Conservation (phyloP, 768 basidiomycete genomes). For the Tricholoma matsutake region DNA sequence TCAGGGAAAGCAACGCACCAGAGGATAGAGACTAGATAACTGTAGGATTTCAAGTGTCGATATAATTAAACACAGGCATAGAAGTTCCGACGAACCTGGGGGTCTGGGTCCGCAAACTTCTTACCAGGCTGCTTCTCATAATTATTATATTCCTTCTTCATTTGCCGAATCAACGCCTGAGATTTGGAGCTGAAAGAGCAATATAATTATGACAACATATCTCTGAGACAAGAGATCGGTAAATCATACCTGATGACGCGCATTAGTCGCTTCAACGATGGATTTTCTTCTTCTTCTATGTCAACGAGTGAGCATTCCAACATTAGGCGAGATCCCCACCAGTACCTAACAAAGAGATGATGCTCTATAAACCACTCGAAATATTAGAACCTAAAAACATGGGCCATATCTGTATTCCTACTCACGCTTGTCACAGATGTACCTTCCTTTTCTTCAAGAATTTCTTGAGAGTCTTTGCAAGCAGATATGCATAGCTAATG, state of each 20-base stretch:
- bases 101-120: not conserved
- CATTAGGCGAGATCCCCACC: not conserved
- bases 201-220: not conserved
- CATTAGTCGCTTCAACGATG: slow-evolving; percentile 1
- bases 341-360: not conserved
- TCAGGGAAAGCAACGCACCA: not conserved
- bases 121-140: not conserved
- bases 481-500: slow-evolving; percentile 2
- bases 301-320: not conserved
- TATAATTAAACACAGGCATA: not conserved
- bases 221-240: not conserved
- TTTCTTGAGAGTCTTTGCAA: slow-evolving; percentile 2
- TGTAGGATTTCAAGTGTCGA: not conserved
- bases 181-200: not conserved
- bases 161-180: not conserved
- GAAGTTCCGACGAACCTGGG: not conserved
- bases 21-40: not conserved
- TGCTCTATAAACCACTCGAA: not conserved
- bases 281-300: not conserved
- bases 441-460: not conserved
- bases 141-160: not conserved
- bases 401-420: not conserved
- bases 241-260: not conserved
- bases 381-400: not conserved
- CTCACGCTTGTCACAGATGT: slow-evolving; percentile 2